Base-by-base conservation (phyloP, 441 rosid genomes). In the Hura crepitans region DNA sequence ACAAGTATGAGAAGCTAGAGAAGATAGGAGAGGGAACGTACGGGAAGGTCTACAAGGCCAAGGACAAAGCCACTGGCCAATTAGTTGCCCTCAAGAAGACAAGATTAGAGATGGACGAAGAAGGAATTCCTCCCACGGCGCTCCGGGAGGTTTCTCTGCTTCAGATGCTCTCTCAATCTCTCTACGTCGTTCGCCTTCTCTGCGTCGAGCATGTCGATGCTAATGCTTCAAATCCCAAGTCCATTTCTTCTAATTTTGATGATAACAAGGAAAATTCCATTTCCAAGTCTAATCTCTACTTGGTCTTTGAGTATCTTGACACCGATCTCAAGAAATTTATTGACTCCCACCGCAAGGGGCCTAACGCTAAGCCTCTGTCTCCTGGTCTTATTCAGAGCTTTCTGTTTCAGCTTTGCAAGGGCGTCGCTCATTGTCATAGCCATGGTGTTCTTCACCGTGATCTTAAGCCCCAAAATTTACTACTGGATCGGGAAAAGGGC, bases 401-500 rank as follows among this genome's bases (percentile, higher is more conserved):
- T 31, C 79, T 94, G 59, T 94, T 83, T 70, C 99, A 94, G 90
- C 93, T 94, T 35, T 88, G 89, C 65, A 90, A 90, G 77, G 99
- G 99, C 2, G 97, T 94, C 22, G 96, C 92, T 9, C 99, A 94
- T 77, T 94, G 97, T 54, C 99, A 92, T 75, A 84, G 97, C 75
- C 99, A 94, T 51, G 97, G 99, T 15, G 99, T 89, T 25, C 94
- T 94, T 57, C 99, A 94, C 51, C 96, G 97, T 49, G 99, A 92
- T 72, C 92, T 94, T 37, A 94, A 92, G 79, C 99, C 99, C 0
- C 97, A 94, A 82, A 94, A 94, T 42, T 89, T 94, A 13, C 80
- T 94, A 2, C 84, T 94, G 8, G 99, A 92, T 72, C 86, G 87
- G 85, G 97, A 92, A 0, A 88, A 81, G 58, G 97, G 97, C 10